Evolutionary conservation across 345 rosid genomes (phyloP).

Genomic region (Lagerstroemia speciosa): DNA sequence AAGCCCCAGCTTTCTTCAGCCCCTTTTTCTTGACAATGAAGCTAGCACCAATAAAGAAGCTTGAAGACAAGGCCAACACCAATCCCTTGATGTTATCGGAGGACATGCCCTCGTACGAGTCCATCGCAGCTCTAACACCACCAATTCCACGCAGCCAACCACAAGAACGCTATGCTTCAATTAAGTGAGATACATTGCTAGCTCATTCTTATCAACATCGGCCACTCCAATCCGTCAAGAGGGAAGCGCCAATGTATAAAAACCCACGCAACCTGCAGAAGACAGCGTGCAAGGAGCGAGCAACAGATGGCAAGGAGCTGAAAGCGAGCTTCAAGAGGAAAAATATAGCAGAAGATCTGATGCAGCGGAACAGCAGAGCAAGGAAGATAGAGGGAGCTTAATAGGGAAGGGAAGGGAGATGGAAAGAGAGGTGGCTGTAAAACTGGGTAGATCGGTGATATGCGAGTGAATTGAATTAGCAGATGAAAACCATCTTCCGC

Average conservation of each 20-base stretch:
- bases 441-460: no score
- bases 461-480: no score
- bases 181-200: slow-evolving; percentile 10
- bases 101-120: slow-evolving; percentile 59
- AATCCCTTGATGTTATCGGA: slow-evolving; percentile 76
- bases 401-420: not conserved
- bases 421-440: not conserved
- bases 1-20: slow-evolving; percentile 56
- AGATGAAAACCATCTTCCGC: no score
- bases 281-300: not conserved
- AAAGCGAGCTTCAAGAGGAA: not conserved
- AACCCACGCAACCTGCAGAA: not conserved
- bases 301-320: not conserved
- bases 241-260: not conserved
- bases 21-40: slow-evolving; percentile 92
- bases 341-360: not conserved
- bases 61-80: slow-evolving; percentile 72
- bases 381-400: not conserved
- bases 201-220: not conserved
- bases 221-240: not conserved
- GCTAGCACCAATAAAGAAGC: slow-evolving; percentile 78
- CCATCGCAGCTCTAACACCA: slow-evolving; percentile 23
- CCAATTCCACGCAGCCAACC: not conserved
- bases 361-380: not conserved
- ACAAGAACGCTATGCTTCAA: slow-evolving; percentile 8